These are phyloP conservation scores for Cytauxzoon felis DNA, from an alignment of 169 alveolate genomes.

Conservation along the genomic window DNA sequence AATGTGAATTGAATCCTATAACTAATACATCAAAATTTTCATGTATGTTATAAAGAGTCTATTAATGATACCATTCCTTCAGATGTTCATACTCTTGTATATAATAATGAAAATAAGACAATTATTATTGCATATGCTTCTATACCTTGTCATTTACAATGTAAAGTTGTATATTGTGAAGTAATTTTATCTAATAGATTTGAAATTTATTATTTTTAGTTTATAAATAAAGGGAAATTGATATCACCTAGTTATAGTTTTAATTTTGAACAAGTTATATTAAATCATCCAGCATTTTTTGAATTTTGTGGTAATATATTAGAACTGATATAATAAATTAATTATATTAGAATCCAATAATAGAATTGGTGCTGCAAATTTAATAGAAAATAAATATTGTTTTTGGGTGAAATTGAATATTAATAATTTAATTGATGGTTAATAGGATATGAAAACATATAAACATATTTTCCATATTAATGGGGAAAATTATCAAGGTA, in stretches of 20 bases:
- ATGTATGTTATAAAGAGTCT: conserved; percentile 3
- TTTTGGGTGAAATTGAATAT: conserved; percentile 63
- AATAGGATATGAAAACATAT: conserved; percentile 36
- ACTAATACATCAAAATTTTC: conserved; percentile 29
- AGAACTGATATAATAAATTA: neutral
- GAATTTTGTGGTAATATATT: conserved; percentile 67
- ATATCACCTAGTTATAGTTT: conserved; percentile 26
- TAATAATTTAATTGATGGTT: neutral
- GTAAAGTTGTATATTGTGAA: conserved; percentile 65
- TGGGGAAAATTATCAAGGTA: conserved; percentile 46
- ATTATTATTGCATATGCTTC: conserved; percentile 71
- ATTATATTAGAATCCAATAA: conserved; percentile 67
- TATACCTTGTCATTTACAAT: conserved; percentile 71
- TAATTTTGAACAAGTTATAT: conserved; percentile 62
- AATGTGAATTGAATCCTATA: conserved; percentile 50
- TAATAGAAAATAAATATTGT: conserved; percentile 63
- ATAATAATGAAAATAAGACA: conserved; percentile 65
- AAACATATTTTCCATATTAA: conserved; percentile 34
- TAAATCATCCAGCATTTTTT: conserved; percentile 73
- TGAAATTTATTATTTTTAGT: conserved; percentile 9
- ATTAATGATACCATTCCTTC: conserved; percentile 1
- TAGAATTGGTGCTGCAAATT: conserved; percentile 74
- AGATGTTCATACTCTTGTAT: conserved; percentile 71
- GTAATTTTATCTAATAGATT: conserved; percentile 26
- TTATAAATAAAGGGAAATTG: conserved; percentile 24